Base-by-base conservation (phyloP, 306 rosid genomes). In the Citrullus colocynthis region DNA sequence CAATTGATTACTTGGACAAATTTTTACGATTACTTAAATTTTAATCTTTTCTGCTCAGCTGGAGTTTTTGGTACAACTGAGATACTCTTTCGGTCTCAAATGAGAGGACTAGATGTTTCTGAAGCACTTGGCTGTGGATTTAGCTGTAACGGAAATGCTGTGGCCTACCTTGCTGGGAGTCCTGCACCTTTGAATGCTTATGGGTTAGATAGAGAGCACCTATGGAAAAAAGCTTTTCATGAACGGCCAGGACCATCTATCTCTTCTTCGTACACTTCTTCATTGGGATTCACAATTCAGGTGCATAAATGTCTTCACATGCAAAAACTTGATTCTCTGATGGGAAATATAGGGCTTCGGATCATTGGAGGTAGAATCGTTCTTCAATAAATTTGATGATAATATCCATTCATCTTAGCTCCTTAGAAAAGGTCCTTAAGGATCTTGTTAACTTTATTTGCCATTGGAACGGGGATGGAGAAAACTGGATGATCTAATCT, bases 231-330 rank as follows among this genome's bases (percentile, higher is more conserved):
- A 18, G 81, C 77, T 54, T 83, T 83, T 56, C 72, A 80, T 70
- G 83, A 80, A 63, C 73, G 86, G 63, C 83, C 86, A 34, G 86
- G 86, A 74, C 83, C 86, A 77, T 77, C 83, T 24, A 83, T 83
- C 76, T 83, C 81, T 52, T 71, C 86, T 60, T 83, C 79, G 21
- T 80, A 70, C 76, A 83, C 64, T 45, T 80, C 83, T 80, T 83
- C 86, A 6, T 76, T 80, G 30, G 86, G 86, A 11, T 83, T 80
- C 77, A 70, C 81, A 10, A 83, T 83, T 59, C 83, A 77, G 86
- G 86, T 80, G 61, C 67, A 30, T 18, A 52, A 24, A 59, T 70
- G 36, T 30, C 78, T 77, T 17, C 37, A 69, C 8, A 5, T 36
- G 13, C 58, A 48, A 44, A 70, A 45, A 1, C 63, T 71, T 11